A percentile compares a stretch with the other conserved stretches of the same genome.
phyloP scores from a whole-genome alignment of 352 stramenopile genomes.

The Blastocystis sp. region DNA sequence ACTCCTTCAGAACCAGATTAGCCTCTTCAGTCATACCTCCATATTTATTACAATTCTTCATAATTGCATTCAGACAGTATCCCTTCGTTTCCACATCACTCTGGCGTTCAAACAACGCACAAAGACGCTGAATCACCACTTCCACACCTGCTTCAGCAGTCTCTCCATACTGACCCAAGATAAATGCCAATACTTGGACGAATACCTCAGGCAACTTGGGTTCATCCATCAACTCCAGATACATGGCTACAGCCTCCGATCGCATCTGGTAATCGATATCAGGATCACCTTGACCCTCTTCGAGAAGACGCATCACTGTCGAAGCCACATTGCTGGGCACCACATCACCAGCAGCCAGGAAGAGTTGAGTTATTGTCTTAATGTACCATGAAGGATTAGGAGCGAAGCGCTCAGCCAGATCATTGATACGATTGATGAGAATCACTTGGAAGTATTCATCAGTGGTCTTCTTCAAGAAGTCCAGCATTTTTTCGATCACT shows the following conservation, averaged over 20 bases:
- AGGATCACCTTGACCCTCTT: constrained; percentile 91
- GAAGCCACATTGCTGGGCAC: constrained; percentile 92
- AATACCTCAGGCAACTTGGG: constrained; percentile 88
- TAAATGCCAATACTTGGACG: constrained; percentile 95
- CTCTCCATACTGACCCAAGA: constrained; percentile 97
- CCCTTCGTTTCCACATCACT: constrained; percentile 79
- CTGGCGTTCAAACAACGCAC: constrained; percentile 82
- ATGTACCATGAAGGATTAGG: constrained; percentile 98
- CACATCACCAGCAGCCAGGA: constrained; percentile 90
- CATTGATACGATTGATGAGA: constrained; percentile 92
- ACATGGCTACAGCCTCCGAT: constrained; percentile 92
- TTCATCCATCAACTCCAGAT: constrained; percentile 89
- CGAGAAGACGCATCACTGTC: constrained; percentile 96
- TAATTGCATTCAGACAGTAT: constrained; percentile 90
- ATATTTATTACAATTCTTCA: constrained; percentile 95
- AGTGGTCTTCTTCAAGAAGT: constrained; percentile 88
- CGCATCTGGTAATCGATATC: constrained; percentile 92
- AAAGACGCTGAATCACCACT: constrained; percentile 89
- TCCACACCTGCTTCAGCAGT: constrained; percentile 87
- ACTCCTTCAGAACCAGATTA: constrained; percentile 91
- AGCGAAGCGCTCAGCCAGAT: constrained; percentile 92
- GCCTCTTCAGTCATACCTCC: constrained; percentile 81
- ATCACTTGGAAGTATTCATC: constrained; percentile 95
- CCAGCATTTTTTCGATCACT: constrained; percentile 95
- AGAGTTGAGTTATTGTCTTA: constrained; percentile 89